These are phyloP conservation scores for Chrysosporium queenslandicum DNA, from an alignment of 2,329 filamentous ascomycete species.

Conservation along the genomic window DNA sequence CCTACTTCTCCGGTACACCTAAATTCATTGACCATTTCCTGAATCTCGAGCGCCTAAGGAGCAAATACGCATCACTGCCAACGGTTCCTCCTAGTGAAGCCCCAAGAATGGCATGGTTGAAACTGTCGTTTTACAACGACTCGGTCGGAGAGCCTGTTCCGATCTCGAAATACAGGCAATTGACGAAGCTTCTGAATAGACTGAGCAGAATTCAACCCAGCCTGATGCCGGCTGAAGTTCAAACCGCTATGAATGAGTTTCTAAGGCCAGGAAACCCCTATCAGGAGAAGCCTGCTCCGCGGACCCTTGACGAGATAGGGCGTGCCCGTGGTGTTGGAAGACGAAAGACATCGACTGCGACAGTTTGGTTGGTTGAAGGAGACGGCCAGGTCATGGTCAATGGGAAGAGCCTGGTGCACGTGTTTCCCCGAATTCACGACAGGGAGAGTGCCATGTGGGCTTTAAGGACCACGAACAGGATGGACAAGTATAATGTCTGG, in stretches of 20 bases:
- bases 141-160: constrained; percentile 62
- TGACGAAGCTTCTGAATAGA: constrained; percentile 64
- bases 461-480: constrained; percentile 65
- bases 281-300: constrained; percentile 51
- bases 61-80: constrained; percentile 64
- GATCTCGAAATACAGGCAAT: constrained; percentile 65
- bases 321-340: constrained; percentile 70
- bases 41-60: constrained; percentile 58
- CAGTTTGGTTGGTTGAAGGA: constrained; percentile 82
- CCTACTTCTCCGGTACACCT: constrained; percentile 87
- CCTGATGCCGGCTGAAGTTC: constrained; percentile 62
- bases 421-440: constrained; percentile 82
- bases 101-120: constrained; percentile 70
- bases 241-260: constrained; percentile 56
- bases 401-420: constrained; percentile 69
- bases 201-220: constrained; percentile 77
- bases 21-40: constrained; percentile 79
- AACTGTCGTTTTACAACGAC: constrained; percentile 60
- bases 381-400: constrained; percentile 85
- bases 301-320: constrained; percentile 62
- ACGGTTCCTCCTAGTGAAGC: constrained; percentile 54
- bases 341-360: constrained; percentile 77
- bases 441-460: constrained; percentile 91
- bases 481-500: constrained; percentile 98
- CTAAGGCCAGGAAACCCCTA: constrained; percentile 64